Base-by-base conservation (phyloP, 139 green algal species). In the Diplosphaera chodatii region DNA sequence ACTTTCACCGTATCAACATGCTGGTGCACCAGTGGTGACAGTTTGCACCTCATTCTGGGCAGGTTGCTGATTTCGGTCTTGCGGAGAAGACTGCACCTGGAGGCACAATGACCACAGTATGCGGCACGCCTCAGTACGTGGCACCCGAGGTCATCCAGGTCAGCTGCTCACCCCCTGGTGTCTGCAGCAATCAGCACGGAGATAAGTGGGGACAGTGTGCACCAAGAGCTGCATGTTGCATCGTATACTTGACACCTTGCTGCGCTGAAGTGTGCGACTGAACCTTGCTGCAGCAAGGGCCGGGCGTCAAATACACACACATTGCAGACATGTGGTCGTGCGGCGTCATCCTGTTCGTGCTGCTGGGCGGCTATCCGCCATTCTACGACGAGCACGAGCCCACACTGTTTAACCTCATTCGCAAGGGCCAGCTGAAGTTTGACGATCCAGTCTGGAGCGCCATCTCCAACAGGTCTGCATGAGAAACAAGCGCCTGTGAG, bases 81-180 rank as follows among this genome's bases (percentile, higher is more conserved):
- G 90, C 91, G 1, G 94, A 94, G 77, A 85, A 87, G 34, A 74
- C 75, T 13, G 72, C 56, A 0, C 82, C 75, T 0, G 70, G 70
- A 33, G 74, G 56, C 16, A 70, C 76, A 5, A 89, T 97, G 82
- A 79, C 81, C 62, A 97, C 91, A 8, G 82, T 97, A 56, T 96
- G 91, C 40, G 93, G 93, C 10, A 96, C 93, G 16, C 93, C 93
- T 4, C 86, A 91, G 77, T 98, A 98, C 64, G 91, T 98, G 22
- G 93, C 93, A 1, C 93, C 93, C 6, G 93, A 98, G 78, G 89
- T 98, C 70, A 96, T 96, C 63, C 72, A 81, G 40, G 80, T 71
- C 5, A 16, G 70, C 13, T 8, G 8, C 21, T 6, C 31, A 59
- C 6, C 33, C 30, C 10, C 25, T 4, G 4, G 20, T 64, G 5